phyloP scores from a whole-genome alignment of 2,329 filamentous ascomycete species.

The Fusarium duplospermum region DNA sequence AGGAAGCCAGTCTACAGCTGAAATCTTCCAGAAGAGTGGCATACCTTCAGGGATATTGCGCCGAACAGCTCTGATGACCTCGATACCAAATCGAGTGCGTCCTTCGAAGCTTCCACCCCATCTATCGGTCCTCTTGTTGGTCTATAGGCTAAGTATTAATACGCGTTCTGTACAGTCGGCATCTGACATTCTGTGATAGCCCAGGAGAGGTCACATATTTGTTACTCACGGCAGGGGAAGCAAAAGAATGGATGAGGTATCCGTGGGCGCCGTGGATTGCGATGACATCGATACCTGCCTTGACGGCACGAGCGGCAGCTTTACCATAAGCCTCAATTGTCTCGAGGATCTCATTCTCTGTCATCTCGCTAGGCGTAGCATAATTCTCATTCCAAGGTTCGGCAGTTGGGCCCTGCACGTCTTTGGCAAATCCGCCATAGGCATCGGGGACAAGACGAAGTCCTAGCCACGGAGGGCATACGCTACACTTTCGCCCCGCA shows the following conservation, averaged over 20 bases:
- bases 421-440: neutral
- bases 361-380: neutral
- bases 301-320: neutral
- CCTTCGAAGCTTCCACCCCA: constrained; percentile 68
- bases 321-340: neutral
- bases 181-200: neutral
- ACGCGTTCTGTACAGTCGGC: neutral
- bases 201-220: fast-evolving
- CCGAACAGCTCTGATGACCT: neutral
- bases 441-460: neutral
- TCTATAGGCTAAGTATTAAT: neutral
- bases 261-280: neutral
- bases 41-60: neutral
- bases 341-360: neutral
- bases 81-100: constrained; percentile 39
- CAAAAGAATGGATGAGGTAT: neutral
- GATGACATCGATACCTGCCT: neutral
- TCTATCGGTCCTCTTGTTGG: constrained; percentile 63
- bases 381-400: neutral
- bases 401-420: neutral
- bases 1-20: neutral
- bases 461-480: neutral
- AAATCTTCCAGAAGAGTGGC: neutral
- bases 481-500: neutral
- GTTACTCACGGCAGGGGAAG: neutral